Conservation (phyloP, 2,329 filamentous ascomycete genomes). For the Samsoniella hepiali region DNA sequence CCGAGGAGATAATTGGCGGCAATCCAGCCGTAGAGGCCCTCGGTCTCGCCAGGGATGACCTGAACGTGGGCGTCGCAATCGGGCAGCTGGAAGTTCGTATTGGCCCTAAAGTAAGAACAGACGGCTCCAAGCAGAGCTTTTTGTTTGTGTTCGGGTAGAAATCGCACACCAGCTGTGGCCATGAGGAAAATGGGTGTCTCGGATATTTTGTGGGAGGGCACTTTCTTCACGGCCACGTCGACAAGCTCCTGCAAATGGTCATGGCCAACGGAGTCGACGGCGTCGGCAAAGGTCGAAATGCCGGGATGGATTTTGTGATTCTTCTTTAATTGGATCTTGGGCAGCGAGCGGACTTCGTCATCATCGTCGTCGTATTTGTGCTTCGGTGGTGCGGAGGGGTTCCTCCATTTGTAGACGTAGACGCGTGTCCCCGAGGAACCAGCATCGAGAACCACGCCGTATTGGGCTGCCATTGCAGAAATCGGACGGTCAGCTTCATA, state of each 20-base stretch:
- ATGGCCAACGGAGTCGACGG: slow-evolving; percentile 70
- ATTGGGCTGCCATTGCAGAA: slow-evolving; percentile 50
- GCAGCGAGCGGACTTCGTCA: slow-evolving; percentile 59
- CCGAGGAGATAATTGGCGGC: slow-evolving; percentile 93
- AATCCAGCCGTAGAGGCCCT: slow-evolving; percentile 96
- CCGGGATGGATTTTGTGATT: slow-evolving; percentile 93
- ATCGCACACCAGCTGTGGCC: slow-evolving; percentile 90
- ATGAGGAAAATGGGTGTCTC: slow-evolving; percentile 93
- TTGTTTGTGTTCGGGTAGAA: slow-evolving; percentile 73
- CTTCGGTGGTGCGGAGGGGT: slow-evolving; percentile 62
- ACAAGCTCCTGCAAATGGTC: slow-evolving; percentile 79
- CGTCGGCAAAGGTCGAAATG: slow-evolving; percentile 83
- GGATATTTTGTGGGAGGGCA: slow-evolving; percentile 71
- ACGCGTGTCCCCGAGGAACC: slow-evolving; percentile 95
- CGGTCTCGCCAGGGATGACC: slow-evolving; percentile 92
- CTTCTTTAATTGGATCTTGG: slow-evolving; percentile 78
- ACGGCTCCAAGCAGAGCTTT: slow-evolving; percentile 70
- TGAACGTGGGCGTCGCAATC: slow-evolving; percentile 88
- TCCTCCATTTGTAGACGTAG: slow-evolving; percentile 92
- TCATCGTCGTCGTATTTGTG: slow-evolving; percentile 33
- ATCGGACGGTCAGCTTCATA: not conserved
- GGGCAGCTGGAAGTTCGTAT: slow-evolving; percentile 80
- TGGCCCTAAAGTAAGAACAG: slow-evolving; percentile 74
- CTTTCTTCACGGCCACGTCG: slow-evolving; percentile 73
- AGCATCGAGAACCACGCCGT: slow-evolving; percentile 95